Evolutionary conservation across 441 rosid species (phyloP).

Genomic region (Corymbia calophylla): DNA sequence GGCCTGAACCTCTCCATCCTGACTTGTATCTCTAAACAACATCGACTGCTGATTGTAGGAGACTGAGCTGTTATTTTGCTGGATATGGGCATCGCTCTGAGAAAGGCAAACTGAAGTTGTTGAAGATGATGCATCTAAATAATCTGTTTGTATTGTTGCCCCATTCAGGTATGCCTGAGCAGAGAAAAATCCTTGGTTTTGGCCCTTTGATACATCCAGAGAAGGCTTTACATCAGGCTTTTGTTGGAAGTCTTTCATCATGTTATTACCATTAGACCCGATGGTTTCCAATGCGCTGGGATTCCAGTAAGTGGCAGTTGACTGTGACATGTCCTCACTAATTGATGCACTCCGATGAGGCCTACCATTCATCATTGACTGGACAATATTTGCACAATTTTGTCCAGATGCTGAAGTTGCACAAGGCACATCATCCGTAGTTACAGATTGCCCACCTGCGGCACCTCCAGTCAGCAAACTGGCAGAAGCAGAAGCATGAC

Average conservation of each 20-base stretch:
- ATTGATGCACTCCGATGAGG: slow-evolving; percentile 19
- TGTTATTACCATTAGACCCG: slow-evolving; percentile 16
- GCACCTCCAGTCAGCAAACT: slow-evolving; percentile 24
- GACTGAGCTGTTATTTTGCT: slow-evolving; percentile 33
- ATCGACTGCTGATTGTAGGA: slow-evolving; percentile 35
- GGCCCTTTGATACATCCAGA: slow-evolving; percentile 40
- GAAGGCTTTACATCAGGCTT: slow-evolving; percentile 56
- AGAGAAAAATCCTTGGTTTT: slow-evolving; percentile 33
- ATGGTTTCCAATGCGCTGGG: slow-evolving; percentile 29
- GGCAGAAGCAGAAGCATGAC: slow-evolving; percentile 26
- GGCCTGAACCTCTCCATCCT: slow-evolving; percentile 43
- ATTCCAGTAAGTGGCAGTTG: slow-evolving; percentile 32
- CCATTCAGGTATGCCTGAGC: slow-evolving; percentile 39
- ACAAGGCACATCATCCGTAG: slow-evolving; percentile 53
- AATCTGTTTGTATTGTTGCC: slow-evolving; percentile 36
- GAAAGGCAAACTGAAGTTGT: slow-evolving; percentile 61
- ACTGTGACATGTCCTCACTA: slow-evolving; percentile 43
- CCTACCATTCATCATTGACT: slow-evolving; percentile 22
- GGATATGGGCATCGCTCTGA: slow-evolving; percentile 46
- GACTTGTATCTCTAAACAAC: slow-evolving; percentile 37
- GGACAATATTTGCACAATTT: slow-evolving; percentile 24
- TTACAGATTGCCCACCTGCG: slow-evolving; percentile 40
- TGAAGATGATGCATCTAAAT: slow-evolving; percentile 65
- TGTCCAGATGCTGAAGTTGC: slow-evolving; percentile 52
- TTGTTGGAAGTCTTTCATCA: slow-evolving; percentile 30